A percentile compares a stretch with the other conserved stretches of the same genome.
phyloP scores from a whole-genome alignment of 75 land plant species.

The Cryptomeria japonica region DNA sequence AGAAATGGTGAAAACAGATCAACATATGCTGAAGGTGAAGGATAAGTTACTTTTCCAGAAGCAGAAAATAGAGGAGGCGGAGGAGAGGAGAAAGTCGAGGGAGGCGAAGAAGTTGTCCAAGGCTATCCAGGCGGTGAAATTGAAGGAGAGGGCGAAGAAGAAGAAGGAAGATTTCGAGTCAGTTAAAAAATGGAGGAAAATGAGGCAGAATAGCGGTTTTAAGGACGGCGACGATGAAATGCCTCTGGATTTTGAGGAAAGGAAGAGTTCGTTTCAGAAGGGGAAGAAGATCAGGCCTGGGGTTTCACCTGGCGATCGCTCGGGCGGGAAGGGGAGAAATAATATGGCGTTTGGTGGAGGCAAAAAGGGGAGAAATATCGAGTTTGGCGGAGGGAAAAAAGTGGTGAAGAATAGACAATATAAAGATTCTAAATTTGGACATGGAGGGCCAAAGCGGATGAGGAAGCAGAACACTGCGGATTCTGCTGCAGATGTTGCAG shows the following conservation, averaged over 20 bases:
- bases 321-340: constrained; percentile 52
- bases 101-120: constrained; percentile 85
- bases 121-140: constrained; percentile 83
- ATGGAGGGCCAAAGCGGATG: constrained; percentile 84
- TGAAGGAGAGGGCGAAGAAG: constrained; percentile 84
- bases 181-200: constrained; percentile 98
- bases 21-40: constrained; percentile 93
- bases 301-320: constrained; percentile 75
- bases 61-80: constrained; percentile 85
- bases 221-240: constrained; percentile 35
- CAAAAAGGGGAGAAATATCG: constrained; percentile 22
- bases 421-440: constrained; percentile 79
- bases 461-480: constrained; percentile 89
- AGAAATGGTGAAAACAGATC: constrained; percentile 95
- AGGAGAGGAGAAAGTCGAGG: constrained; percentile 87
- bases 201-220: constrained; percentile 71
- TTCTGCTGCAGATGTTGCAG: constrained; percentile 60
- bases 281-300: constrained; percentile 54
- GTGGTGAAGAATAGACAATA: constrained; percentile 36
- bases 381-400: constrained; percentile 18
- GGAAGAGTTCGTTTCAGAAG: constrained; percentile 28
- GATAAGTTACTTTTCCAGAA: constrained; percentile 69
- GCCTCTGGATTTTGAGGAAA: constrained; percentile 47
- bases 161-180: constrained; percentile 90
- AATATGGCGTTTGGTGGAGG: constrained; percentile 5